Base-by-base conservation (phyloP, 75 land plant genomes). In the Adiantum capillusveneris region DNA sequence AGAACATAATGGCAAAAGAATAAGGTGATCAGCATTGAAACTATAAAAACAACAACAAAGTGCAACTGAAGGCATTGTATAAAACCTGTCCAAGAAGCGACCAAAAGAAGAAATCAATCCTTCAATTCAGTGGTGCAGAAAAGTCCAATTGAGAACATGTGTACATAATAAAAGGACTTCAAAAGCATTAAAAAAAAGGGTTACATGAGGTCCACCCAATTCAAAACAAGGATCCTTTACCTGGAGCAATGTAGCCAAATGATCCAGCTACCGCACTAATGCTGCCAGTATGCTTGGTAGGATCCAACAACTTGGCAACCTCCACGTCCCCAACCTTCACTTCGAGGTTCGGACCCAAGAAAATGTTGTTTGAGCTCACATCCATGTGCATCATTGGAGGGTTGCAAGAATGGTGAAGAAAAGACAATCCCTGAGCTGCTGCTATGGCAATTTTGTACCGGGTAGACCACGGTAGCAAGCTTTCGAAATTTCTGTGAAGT, bases 191-290 rank as follows among this genome's bases (percentile, higher is more conserved):
- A n/a, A n/a, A n/a, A n/a, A n/a, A n/a, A n/a, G n/a, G n/a, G n/a
- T n/a, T n/a, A n/a, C n/a, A n/a, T n/a, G n/a, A n/a, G n/a, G n/a
- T n/a, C n/a, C n/a, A n/a, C n/a, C n/a, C n/a, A n/a, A n/a, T n/a
- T n/a, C n/a, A n/a, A n/a, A n/a, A n/a, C n/a, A n/a, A n/a, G n/a
- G n/a, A n/a, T n/a, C 7, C 14, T 36, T 41, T 79, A 90, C 96
- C 96, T 79, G 96, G 96, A 24, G 96, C 88, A 48, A 90, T 90
- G 55, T 90, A 90, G 1, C 96, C 96, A 58, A 86, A 80, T 28
- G 96, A 82, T 11, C 96, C 96, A 26, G 92, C 96, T 27, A 90
- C 86, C 24, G 96, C 96, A 73, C 89, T 85, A 44, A 86, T 86
- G 60, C 87, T 86, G 28, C 82, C 82, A 25, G 96, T 86, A 27